Conservation (phyloP, 495 filamentous ascomycete genomes). For the Umbilicaria muhlenbergii region DNA sequence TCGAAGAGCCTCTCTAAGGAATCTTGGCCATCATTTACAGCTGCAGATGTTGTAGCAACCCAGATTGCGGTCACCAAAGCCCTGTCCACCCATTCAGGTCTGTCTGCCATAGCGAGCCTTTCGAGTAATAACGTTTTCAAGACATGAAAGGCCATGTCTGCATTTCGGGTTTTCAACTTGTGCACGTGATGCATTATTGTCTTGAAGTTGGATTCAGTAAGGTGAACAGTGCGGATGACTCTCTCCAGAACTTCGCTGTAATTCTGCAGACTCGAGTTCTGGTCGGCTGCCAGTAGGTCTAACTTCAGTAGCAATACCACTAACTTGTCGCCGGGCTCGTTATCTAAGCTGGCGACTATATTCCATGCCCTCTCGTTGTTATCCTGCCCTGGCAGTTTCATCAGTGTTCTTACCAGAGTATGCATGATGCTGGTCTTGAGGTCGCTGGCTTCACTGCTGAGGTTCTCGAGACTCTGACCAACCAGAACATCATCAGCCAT, state of each 20-base stretch:
- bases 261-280: conserved; percentile 20
- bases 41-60: conserved; percentile 29
- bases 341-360: conserved; percentile 40
- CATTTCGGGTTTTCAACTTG: conserved; percentile 37
- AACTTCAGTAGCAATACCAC: conserved; percentile 54
- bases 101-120: conserved; percentile 24
- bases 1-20: conserved; percentile 25
- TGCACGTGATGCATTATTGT: conserved; percentile 55
- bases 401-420: conserved; percentile 34
- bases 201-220: conserved; percentile 49
- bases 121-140: conserved; percentile 28
- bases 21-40: conserved; percentile 11
- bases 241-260: conserved; percentile 35
- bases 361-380: conserved; percentile 36
- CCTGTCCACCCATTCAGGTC: conserved; percentile 44
- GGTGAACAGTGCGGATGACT: conserved; percentile 39
- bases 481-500: conserved; percentile 46
- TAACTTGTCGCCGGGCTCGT: conserved; percentile 43
- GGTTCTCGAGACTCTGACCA: conserved; percentile 33
- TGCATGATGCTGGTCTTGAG: conserved; percentile 52
- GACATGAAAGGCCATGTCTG: conserved; percentile 6
- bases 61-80: conserved; percentile 45
- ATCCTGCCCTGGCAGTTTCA: conserved; percentile 18
- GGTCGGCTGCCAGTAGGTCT: conserved; percentile 36
- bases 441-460: conserved; percentile 45